Evolutionary conservation across 2,329 filamentous ascomycete species (phyloP), one percentile per base, ranked within the genome.

Genomic region (Phialocephala subalpina): DNA sequence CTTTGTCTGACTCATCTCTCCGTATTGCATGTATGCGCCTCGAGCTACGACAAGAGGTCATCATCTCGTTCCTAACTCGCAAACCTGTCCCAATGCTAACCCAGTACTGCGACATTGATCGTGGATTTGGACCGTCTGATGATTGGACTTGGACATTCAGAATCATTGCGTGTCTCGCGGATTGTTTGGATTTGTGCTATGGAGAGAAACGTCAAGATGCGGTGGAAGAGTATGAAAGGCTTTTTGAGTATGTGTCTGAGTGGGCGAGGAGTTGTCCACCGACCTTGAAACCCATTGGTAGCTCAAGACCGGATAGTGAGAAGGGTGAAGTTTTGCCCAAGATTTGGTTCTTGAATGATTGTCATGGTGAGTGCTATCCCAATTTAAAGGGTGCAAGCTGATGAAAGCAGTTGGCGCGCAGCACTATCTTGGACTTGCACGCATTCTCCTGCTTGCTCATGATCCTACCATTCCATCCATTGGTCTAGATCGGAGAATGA

Each of bases 1-100:
- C 49, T 5, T 9, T 53, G 9, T n/a, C 2, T 18, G 25, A 53
- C 22, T 53, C 49, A 4, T 53, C 49, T 8, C 47, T 62, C n/a
- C 35, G 60, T 12, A 16, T 11, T 33, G 35, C 49, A 9, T 40
- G 20, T 42, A 80, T 80, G 66, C 83, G 82, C 80, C 78, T 83
- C 7, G 81, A 81, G 12, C 73, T 84, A 20, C 76, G 82, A 16
- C 82, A 84, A 70, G 82, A 84, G 67, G 77, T 83, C 14, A 81
- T 82, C 66, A 78, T 82, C 9, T 81, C 81, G 0, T 75, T 82
- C 53, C 75, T 78, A 12, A 78, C 78, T 62, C 79, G 79, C 22
- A 75, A 56, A 67, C 63, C 79, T 57, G 56, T 81, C 47, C 73
- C 18, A 18, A 27, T 20, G 16, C 22, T 77, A 18, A 77, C 78